These are phyloP conservation scores for Malania oleifera DNA, from an alignment of 164 flowering plant species.

Conservation along the genomic window DNA sequence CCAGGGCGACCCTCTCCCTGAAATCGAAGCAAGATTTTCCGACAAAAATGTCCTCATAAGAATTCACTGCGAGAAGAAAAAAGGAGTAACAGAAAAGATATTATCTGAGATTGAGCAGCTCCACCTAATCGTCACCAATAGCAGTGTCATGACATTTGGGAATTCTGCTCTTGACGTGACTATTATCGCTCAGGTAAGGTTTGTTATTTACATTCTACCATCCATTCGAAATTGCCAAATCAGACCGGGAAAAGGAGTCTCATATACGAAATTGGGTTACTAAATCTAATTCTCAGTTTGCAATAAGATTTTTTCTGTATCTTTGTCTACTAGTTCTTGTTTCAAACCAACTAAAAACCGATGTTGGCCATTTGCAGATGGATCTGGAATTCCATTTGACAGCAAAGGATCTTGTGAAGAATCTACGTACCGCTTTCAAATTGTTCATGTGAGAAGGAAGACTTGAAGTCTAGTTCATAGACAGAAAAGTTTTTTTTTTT, in stretches of 20 bases:
- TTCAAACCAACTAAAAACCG: neutral
- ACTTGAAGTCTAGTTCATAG: neutral
- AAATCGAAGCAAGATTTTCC: conserved; percentile 76
- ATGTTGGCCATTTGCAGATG: conserved; percentile 44
- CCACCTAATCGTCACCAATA: conserved; percentile 49
- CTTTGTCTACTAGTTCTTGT: neutral
- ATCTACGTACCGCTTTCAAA: conserved; percentile 31
- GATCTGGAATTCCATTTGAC: conserved; percentile 33
- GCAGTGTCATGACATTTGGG: conserved; percentile 58
- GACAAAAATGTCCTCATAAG: conserved; percentile 63
- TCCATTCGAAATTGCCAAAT: neutral
- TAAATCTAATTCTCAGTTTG: no score
- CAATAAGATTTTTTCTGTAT: no score
- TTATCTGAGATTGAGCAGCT: conserved; percentile 60
- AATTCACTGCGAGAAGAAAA: conserved; percentile 70
- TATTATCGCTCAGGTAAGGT: conserved; percentile 64
- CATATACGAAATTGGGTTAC: no score
- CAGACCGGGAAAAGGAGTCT: no score
- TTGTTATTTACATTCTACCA: neutral
- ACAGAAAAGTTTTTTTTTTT: neutral
- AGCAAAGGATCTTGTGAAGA: conserved; percentile 41
- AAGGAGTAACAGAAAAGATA: conserved; percentile 52
- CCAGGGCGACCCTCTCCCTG: conserved; percentile 48
- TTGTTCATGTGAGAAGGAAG: conserved; percentile 24
- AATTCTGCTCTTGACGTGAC: conserved; percentile 57